Percentiles rank a stretch among this genome's conserved stretches.
These are phyloP conservation scores for Oenanthe javanica DNA, from an alignment of 140 eudicot genomes.

Conservation along the genomic window DNA sequence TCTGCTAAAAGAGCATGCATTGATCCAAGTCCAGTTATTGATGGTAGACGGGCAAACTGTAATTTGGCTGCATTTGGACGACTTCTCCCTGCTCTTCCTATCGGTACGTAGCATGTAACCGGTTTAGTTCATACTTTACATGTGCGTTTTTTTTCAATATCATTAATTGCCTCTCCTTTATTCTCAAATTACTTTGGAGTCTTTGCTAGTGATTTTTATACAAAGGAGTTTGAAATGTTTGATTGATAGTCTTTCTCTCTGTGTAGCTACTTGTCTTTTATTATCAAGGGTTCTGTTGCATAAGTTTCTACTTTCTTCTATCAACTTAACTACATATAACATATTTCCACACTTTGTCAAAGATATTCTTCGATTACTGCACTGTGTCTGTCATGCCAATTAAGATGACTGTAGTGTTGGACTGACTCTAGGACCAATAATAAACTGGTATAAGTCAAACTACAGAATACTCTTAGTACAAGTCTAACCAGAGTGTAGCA, in stretches of 20 bases:
- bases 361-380: not conserved
- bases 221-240: not conserved
- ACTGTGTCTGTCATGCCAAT: not conserved
- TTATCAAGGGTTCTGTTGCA: not conserved
- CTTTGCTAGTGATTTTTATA: not conserved
- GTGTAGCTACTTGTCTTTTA: not conserved
- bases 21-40: constrained; percentile 86
- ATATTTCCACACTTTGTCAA: not conserved
- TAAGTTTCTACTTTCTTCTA: not conserved
- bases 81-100: constrained; percentile 51
- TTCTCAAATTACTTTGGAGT: not conserved
- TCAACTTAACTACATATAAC: not conserved
- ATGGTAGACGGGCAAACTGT: constrained; percentile 85
- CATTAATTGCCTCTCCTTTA: not conserved
- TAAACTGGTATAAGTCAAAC: not conserved
- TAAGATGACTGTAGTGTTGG: not conserved
- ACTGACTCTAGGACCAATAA: not conserved
- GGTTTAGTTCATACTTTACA: not conserved
- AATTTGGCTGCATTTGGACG: constrained; percentile 92
- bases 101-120: constrained; percentile 32
- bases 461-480: not conserved
- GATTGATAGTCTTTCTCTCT: not conserved
- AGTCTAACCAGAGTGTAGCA: not conserved
- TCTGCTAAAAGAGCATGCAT: constrained; percentile 75
- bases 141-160: no score